Evolutionary conservation across 2,329 filamentous ascomycete species (phyloP).

Genomic region (Colletotrichum melonis): DNA sequence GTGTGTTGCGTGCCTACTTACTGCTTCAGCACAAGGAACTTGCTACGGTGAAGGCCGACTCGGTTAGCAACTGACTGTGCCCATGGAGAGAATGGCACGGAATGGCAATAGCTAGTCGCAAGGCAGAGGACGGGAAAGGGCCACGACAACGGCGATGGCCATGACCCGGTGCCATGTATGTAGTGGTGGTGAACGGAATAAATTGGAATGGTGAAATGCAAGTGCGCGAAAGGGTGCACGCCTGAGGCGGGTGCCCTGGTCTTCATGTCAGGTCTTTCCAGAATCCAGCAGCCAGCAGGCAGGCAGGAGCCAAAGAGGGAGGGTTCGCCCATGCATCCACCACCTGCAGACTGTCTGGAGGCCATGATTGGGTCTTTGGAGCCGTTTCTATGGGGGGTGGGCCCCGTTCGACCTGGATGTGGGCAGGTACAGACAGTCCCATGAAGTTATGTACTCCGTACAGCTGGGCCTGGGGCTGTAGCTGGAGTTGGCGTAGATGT

Average conservation of each 20-base stretch:
- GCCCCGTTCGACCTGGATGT: too few relatives aligned
- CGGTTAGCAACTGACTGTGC: background rate
- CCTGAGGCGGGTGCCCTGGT: background rate
- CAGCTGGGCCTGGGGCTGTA: too few relatives aligned
- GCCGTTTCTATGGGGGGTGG: too few relatives aligned
- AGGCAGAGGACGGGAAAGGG: background rate
- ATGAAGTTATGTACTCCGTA: too few relatives aligned
- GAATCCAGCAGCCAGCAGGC: too few relatives aligned
- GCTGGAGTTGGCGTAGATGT: too few relatives aligned
- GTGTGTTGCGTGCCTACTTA: background rate
- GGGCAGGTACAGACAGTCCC: too few relatives aligned
- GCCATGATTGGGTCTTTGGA: too few relatives aligned
- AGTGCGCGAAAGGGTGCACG: background rate
- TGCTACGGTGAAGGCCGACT: background rate
- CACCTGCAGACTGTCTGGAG: too few relatives aligned
- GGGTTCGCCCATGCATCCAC: too few relatives aligned
- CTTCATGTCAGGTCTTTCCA: too few relatives aligned
- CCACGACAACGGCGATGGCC: background rate
- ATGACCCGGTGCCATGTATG: background rate
- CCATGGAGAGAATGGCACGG: constrained; percentile 22
- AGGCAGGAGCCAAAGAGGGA: too few relatives aligned
- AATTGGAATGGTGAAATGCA: background rate
- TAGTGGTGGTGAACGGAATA: background rate
- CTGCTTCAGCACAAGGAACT: background rate
- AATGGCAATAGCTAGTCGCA: background rate